Base-by-base conservation (phyloP, 495 filamentous ascomycete species). In the Penicillium tannophilum region DNA sequence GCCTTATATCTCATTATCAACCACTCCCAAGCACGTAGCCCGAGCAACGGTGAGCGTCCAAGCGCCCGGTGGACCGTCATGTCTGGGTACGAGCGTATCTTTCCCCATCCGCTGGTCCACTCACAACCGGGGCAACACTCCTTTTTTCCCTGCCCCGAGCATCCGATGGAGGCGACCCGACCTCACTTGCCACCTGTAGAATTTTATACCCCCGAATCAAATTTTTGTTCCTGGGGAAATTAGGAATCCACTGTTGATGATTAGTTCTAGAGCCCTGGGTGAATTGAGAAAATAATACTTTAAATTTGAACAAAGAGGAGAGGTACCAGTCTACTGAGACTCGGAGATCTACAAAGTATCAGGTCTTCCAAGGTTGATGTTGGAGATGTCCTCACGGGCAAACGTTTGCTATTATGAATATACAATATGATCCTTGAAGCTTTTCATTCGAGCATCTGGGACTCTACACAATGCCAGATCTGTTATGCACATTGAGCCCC, bases 41-140 rank as follows among this genome's bases (percentile, higher is more conserved):
- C 61, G 54, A 62, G 62, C 59, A 65, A 68, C 67, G 62, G 62
- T 39, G 19, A 55, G 46, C 16, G 63, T 61, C 67, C 62, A 67
- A 63, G 67, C 67, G 57, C 52, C 33, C 5, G 24, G 54, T 60
- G 58, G 57, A 51, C 52, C 61, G 54, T 24, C 46, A 61, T 58
- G 52, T 28, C 31, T 54, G 36, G 55, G 62, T 69, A 70, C 63
- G 55, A 59, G 53, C 48, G 65, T 70, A 66, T 63, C 52, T 57
- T 63, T 55, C 58, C 60, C 67, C 56, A 51, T 64, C 59, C 59
- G 56, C 54, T 63, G 62, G 53, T 54, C 60, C 59, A 62, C 66
- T 54, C 52, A 59, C 49, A 50, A 58, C 66, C 60, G 67, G 65
- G 64, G 61, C 63, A 67, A 64, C 64, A 36, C 64, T 65, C 63